Evolutionary conservation across 805 yeast species (phyloP).

Genomic region (Candida pini): DNA sequence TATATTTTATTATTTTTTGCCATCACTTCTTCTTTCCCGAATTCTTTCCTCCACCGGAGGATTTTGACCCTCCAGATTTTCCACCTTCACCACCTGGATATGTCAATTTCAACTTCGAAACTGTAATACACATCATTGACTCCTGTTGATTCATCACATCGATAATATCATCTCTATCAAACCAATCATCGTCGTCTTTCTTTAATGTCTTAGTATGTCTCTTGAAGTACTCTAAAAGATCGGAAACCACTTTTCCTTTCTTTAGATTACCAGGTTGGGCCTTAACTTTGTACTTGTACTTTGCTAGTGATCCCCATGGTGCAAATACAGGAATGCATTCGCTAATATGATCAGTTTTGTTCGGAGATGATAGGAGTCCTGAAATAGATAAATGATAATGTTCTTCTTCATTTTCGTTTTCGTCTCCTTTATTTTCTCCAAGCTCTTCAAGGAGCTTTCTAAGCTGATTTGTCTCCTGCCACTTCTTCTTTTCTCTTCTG

Average conservation of each 20-base stretch:
- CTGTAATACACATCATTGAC: constrained; percentile 60
- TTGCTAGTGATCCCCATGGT: constrained; percentile 79
- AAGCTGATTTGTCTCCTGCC: constrained; percentile 27
- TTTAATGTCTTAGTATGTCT: constrained; percentile 24
- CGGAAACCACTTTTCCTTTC: constrained; percentile 81
- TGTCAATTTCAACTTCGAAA: constrained; percentile 61
- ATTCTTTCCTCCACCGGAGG: constrained; percentile 3
- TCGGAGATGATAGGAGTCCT: constrained; percentile 38
- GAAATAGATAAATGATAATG: constrained; percentile 21
- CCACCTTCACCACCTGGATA: constrained; percentile 42
- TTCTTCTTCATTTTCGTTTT: constrained; percentile 17
- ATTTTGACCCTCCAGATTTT: too few relatives aligned
- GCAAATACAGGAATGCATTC: constrained; percentile 84
- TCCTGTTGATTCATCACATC: constrained; percentile 59
- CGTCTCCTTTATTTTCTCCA: constrained; percentile 8
- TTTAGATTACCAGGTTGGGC: constrained; percentile 75
- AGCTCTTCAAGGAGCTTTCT: constrained; percentile 28
- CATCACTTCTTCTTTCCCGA: neutral
- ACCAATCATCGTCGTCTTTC: constrained; percentile 55
- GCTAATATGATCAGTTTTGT: constrained; percentile 43
- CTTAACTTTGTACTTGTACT: constrained; percentile 76
- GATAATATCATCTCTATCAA: constrained; percentile 53
- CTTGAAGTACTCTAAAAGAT: constrained; percentile 54
- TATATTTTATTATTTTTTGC: too few relatives aligned
- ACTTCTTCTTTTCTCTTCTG: constrained; percentile 21